Evolutionary conservation across 352 stramenopile genomes (phyloP).

Genomic region (Globisporangium abappressorium): DNA sequence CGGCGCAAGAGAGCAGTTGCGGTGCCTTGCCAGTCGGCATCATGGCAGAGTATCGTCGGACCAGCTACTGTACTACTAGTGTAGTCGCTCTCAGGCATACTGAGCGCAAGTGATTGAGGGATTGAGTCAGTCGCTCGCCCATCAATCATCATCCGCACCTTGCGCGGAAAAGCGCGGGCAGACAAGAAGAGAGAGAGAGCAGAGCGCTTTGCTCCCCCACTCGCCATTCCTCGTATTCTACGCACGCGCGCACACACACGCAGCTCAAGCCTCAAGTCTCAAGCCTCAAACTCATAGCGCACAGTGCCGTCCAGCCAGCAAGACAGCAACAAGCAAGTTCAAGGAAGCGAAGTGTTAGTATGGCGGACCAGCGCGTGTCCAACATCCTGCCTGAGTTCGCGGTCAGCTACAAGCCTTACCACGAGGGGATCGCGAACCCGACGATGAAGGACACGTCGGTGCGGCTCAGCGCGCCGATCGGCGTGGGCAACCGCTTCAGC

Average conservation of each 20-base stretch:
- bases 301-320: neutral
- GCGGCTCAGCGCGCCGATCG: slow-evolving; percentile 4
- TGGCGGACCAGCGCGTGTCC: slow-evolving; percentile 12
- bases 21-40: neutral
- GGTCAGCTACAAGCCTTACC: slow-evolving; percentile 43
- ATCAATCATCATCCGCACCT: neutral
- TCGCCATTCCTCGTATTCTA: neutral
- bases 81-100: neutral
- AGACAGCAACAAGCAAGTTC: neutral
- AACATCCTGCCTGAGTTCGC: slow-evolving; percentile 8
- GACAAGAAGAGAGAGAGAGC: neutral
- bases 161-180: neutral
- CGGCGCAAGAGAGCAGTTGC: neutral
- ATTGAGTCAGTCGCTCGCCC: neutral
- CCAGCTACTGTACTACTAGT: neutral
- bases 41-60: neutral
- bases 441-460: neutral
- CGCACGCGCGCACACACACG: neutral
- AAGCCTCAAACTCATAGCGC: neutral
- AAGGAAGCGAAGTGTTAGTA: neutral
- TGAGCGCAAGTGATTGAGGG: neutral
- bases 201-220: neutral
- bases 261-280: neutral
- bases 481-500: slow-evolving; percentile 23
- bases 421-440: slow-evolving; percentile 40